These are phyloP conservation scores for Phaseolus coccineus DNA, from an alignment of 331 rosid genomes.

Conservation along the genomic window DNA sequence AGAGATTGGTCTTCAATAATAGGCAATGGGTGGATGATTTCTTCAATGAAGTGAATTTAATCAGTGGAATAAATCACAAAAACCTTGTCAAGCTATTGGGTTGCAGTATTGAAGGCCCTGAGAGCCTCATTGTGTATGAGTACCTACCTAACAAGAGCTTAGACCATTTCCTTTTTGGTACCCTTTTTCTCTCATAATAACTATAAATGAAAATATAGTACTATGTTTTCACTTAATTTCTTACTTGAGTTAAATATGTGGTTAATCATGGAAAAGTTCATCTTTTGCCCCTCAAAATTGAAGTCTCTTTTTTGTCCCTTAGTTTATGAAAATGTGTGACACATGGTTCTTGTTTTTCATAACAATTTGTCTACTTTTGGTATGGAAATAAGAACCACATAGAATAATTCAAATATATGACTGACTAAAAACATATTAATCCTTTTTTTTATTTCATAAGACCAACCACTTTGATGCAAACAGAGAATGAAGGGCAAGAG, in stretches of 20 bases:
- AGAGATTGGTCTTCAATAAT: conserved; percentile 25
- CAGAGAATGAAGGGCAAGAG: background rate
- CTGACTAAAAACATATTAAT: too few relatives aligned
- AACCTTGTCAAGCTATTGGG: conserved; percentile 32
- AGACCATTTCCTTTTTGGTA: conserved; percentile 32
- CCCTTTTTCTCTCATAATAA: background rate
- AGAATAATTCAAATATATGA: too few relatives aligned
- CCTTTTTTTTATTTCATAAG: too few relatives aligned
- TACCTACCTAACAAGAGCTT: conserved; percentile 31
- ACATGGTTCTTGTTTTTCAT: background rate
- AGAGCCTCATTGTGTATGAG: conserved; percentile 28
- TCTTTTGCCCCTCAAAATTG: background rate
- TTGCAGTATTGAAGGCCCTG: conserved; percentile 31
- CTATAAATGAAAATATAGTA: background rate
- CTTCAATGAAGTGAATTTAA: conserved; percentile 32
- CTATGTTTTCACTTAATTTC: background rate
- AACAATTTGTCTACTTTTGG: background rate
- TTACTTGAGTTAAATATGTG: background rate
- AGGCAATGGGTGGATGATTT: conserved; percentile 25
- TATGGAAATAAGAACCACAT: background rate
- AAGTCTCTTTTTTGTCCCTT: background rate
- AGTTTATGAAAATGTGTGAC: background rate
- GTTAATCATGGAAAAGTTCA: too few relatives aligned
- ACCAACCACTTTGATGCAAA: too few relatives aligned
- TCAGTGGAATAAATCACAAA: conserved; percentile 19